These are phyloP conservation scores for Candida coleopterorum DNA, from an alignment of 805 yeast species.

Conservation along the genomic window DNA sequence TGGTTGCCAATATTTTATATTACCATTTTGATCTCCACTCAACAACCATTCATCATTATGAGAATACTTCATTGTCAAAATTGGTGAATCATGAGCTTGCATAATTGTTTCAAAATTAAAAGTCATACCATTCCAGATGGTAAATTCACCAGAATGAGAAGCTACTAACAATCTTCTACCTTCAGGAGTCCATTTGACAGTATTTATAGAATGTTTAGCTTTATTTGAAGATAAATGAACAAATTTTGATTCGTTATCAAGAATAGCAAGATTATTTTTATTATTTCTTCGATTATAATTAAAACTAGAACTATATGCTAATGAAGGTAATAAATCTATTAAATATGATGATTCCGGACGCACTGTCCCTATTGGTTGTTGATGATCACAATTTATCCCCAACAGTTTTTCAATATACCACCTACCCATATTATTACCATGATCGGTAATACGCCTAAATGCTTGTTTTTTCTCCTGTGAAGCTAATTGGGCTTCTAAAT, in stretches of 20 bases:
- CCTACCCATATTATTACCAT: constrained; percentile 68
- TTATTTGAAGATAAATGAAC: constrained; percentile 90
- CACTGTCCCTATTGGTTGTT: constrained; percentile 45
- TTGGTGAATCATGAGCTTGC: constrained; percentile 97
- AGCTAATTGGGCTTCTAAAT: constrained; percentile 38
- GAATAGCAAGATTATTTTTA: constrained; percentile 38
- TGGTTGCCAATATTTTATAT: constrained; percentile 92
- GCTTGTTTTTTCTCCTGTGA: constrained; percentile 48
- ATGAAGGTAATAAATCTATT: constrained; percentile 61
- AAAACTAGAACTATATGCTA: constrained; percentile 43
- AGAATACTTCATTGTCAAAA: constrained; percentile 72
- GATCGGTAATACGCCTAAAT: constrained; percentile 70
- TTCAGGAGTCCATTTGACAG: constrained; percentile 95
- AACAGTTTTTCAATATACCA: constrained; percentile 48
- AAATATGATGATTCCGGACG: constrained; percentile 69
- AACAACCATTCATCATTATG: constrained; percentile 93
- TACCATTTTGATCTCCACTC: constrained; percentile 91
- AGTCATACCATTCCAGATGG: constrained; percentile 93
- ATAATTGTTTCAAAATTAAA: constrained; percentile 94
- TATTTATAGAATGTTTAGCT: constrained; percentile 83
- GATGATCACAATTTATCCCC: constrained; percentile 25
- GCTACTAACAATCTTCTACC: constrained; percentile 89
- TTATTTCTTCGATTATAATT: constrained; percentile 21
- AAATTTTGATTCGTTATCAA: constrained; percentile 73
- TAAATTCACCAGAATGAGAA: constrained; percentile 90